Percentiles rank a stretch among this genome's conserved stretches.
These are phyloP conservation scores for Prunus padus DNA, from an alignment of 306 rosid genomes.

Conservation along the genomic window DNA sequence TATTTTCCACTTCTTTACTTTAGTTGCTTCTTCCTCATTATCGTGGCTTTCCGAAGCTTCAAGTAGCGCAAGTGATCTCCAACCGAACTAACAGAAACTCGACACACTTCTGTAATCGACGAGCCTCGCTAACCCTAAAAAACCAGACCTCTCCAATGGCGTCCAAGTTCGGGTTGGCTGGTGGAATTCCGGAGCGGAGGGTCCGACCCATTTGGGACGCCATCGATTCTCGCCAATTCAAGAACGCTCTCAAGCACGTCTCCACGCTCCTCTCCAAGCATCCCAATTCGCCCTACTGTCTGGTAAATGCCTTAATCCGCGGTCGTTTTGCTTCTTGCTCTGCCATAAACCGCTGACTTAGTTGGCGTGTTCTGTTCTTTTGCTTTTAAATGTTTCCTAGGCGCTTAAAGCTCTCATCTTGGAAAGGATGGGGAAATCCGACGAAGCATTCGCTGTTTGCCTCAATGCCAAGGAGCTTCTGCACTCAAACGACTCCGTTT, in stretches of 20 bases:
- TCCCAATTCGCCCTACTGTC: slow-evolving; percentile 78
- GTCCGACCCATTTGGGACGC: slow-evolving; percentile 99
- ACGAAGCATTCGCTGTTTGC: slow-evolving; percentile 73
- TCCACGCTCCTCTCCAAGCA: slow-evolving; percentile 63
- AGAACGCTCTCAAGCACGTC: slow-evolving; percentile 77
- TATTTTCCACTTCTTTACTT: not conserved
- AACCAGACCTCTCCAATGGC: slow-evolving; percentile 47
- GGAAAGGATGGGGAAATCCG: slow-evolving; percentile 89
- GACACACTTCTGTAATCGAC: not conserved
- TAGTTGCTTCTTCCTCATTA: not conserved
- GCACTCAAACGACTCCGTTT: slow-evolving; percentile 52
- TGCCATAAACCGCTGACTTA: not conserved
- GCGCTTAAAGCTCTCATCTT: slow-evolving; percentile 88
- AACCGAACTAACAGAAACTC: not conserved
- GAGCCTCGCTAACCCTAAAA: not conserved
- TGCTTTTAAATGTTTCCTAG: slow-evolving; percentile 29
- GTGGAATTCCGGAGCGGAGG: slow-evolving; percentile 91
- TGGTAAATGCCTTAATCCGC: slow-evolving; percentile 36
- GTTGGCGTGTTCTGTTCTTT: not conserved
- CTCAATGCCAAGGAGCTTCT: slow-evolving; percentile 66
- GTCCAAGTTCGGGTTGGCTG: slow-evolving; percentile 87
- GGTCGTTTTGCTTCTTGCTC: not conserved
- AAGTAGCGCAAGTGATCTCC: not conserved
- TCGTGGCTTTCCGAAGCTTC: not conserved
- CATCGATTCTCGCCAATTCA: slow-evolving; percentile 92